phyloP scores from a whole-genome alignment of 140 eudicot genomes.

The Anethum foeniculum region DNA sequence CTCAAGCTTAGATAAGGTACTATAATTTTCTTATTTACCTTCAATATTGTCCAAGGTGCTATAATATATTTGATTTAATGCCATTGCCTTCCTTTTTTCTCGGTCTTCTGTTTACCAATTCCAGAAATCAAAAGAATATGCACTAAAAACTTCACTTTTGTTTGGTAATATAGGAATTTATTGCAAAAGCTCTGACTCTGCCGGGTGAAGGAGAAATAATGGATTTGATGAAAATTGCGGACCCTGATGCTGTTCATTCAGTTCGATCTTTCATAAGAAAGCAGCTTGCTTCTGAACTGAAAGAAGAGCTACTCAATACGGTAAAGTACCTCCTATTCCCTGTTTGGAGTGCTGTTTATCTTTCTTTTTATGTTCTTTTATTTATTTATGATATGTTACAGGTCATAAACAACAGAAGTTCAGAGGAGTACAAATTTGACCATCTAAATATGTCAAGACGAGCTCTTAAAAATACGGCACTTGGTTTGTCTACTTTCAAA shows the following conservation, averaged over 20 bases:
- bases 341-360: neutral
- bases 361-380: constrained; percentile 1
- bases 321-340: constrained; percentile 22
- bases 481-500: constrained; percentile 37
- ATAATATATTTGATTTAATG: neutral
- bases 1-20: constrained; percentile 81
- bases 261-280: constrained; percentile 78
- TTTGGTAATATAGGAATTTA: constrained; percentile 59
- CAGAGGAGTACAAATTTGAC: constrained; percentile 52
- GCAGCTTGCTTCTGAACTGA: constrained; percentile 70
- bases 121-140: neutral
- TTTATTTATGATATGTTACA: constrained; percentile 17
- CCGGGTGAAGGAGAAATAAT: constrained; percentile 93
- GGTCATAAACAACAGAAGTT: constrained; percentile 73
- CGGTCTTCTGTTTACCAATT: neutral
- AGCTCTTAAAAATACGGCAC: constrained; percentile 74
- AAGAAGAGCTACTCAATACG: constrained; percentile 47
- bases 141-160: constrained; percentile 1
- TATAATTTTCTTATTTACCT: neutral
- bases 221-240: constrained; percentile 96
- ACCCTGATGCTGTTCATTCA: constrained; percentile 96
- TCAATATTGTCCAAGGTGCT: neutral
- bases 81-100: neutral
- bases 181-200: constrained; percentile 81
- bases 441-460: constrained; percentile 87